Conservation (phyloP, 192 early-diverging fungal genomes). For the Gamsiella multidivaricata region DNA sequence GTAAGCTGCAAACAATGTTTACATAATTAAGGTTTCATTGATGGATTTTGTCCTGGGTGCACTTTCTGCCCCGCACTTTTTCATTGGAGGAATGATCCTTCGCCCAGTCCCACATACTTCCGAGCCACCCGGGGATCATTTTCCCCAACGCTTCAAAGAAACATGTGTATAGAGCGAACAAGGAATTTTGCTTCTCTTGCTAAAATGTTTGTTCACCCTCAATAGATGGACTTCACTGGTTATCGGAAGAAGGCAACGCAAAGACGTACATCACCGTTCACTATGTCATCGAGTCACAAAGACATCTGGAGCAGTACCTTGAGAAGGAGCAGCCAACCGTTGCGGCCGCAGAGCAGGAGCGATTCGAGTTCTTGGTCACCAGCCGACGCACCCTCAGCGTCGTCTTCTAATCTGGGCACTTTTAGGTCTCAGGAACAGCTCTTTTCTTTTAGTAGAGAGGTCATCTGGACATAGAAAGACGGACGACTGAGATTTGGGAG, state of each 20-base stretch:
- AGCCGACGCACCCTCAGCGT: slow-evolving; percentile 48
- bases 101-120: not conserved
- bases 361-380: slow-evolving; percentile 51
- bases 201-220: no score
- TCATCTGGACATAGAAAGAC: not conserved
- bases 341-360: slow-evolving; percentile 44
- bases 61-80: slow-evolving; percentile 25
- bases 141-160: not conserved
- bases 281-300: slow-evolving; percentile 48
- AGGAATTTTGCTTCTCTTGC: no score
- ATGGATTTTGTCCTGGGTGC: not conserved
- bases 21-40: slow-evolving; percentile 5
- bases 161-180: not conserved
- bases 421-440: no score
- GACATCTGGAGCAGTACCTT: slow-evolving; percentile 34
- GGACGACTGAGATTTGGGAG: no score
- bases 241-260: slow-evolving; percentile 47
- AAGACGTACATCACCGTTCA: slow-evolving; percentile 54
- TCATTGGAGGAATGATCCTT: not conserved
- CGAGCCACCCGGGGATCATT: not conserved
- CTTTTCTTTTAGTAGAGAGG: no score
- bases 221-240: slow-evolving; percentile 50
- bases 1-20: slow-evolving; percentile 11
- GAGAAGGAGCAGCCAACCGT: slow-evolving; percentile 29
- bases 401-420: slow-evolving; percentile 45